These are phyloP conservation scores for Saccharum hybrid DNA, from an alignment of 202 grass and related monocot genomes.

Conservation along the genomic window DNA sequence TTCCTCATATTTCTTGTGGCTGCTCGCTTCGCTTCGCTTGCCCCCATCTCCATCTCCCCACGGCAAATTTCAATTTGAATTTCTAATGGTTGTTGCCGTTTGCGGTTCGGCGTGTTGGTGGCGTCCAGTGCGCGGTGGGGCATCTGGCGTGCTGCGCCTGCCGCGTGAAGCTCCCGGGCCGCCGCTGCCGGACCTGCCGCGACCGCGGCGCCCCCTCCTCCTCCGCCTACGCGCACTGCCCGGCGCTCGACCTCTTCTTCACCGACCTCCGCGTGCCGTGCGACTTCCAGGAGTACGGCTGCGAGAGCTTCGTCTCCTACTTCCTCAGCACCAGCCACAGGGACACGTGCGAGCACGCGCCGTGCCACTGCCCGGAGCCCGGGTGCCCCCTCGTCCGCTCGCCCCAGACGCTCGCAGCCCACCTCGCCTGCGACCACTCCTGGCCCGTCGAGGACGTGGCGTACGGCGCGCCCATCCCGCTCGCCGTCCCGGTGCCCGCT, in stretches of 20 bases:
- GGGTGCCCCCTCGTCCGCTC: background rate
- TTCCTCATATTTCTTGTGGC: too few species aligned
- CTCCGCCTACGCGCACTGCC: conserved; percentile 19
- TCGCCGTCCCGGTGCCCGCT: too few species aligned
- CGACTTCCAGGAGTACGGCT: background rate
- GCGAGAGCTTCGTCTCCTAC: background rate
- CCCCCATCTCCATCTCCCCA: too few species aligned
- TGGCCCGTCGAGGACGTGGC: too few species aligned
- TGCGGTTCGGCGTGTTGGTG: too few species aligned
- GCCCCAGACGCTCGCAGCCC: background rate
- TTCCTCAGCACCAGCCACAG: background rate
- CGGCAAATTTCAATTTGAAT: too few species aligned
- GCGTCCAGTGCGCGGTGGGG: too few species aligned
- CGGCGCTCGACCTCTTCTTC: conserved; percentile 11
- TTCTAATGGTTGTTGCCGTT: too few species aligned
- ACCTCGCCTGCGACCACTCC: too few species aligned
- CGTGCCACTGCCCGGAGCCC: conserved; percentile 31
- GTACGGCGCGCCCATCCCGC: too few species aligned
- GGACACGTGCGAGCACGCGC: background rate
- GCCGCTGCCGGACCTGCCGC: conserved; percentile 6
- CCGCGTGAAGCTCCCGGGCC: conserved; percentile 7
- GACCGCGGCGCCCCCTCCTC: background rate
- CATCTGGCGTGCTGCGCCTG: too few species aligned
- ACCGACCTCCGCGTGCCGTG: conserved; percentile 11
- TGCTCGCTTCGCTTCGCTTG: too few species aligned